A percentile compares a stretch with the other conserved stretches of the same genome.
These are phyloP conservation scores for Backusella circina DNA, from an alignment of 192 early-diverging fungal genomes.

Conservation along the genomic window DNA sequence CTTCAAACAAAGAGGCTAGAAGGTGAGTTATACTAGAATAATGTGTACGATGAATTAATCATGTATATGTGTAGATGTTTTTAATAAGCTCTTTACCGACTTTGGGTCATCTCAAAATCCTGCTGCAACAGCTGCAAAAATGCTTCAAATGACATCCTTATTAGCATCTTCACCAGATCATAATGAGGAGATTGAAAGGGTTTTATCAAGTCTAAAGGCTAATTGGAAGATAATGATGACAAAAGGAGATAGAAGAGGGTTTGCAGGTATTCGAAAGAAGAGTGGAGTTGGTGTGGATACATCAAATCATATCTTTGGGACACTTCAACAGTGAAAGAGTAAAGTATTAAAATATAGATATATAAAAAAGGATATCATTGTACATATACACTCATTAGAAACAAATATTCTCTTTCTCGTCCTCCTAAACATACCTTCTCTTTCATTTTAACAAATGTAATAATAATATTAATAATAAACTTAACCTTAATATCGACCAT, in stretches of 20 bases:
- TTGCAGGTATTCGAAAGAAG: conserved; percentile 40
- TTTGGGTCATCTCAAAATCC: conserved; percentile 62
- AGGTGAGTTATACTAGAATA: conserved; percentile 42
- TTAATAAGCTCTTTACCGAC: conserved; percentile 59
- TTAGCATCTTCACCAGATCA: conserved; percentile 51
- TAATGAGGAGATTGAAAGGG: conserved; percentile 47
- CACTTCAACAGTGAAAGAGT: background rate
- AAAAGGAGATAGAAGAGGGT: conserved; percentile 49
- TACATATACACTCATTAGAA: background rate
- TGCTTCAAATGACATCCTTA: conserved; percentile 71
- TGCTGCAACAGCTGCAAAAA: conserved; percentile 59
- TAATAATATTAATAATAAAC: background rate
- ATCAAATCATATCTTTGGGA: conserved; percentile 12
- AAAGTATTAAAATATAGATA: background rate
- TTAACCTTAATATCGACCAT: background rate
- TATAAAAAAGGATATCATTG: background rate
- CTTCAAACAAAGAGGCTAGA: conserved; percentile 57
- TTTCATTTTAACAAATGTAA: background rate
- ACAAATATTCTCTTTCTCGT: background rate
- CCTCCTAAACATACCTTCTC: background rate
- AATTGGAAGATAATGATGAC: conserved; percentile 58
- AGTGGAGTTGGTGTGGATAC: background rate
- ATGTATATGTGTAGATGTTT: conserved; percentile 41
- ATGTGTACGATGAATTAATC: background rate
- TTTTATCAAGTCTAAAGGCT: conserved; percentile 45